These are phyloP conservation scores for Aaosphaeria arxii DNA, from an alignment of 2,329 filamentous ascomycete species.

Conservation along the genomic window DNA sequence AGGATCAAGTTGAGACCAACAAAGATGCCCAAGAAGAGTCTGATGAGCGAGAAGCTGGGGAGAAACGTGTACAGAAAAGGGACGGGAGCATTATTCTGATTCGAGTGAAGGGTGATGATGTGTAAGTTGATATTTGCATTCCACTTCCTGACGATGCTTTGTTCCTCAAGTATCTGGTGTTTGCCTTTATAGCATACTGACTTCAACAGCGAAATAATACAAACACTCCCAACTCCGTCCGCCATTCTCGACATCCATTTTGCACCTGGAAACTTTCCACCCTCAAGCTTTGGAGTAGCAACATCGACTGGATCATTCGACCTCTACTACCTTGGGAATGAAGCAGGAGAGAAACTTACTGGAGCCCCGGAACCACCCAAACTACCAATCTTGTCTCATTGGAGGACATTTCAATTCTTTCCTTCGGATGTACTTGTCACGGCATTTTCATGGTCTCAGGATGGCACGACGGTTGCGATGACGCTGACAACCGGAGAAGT, in stretches of 20 bases:
- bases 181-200: neutral
- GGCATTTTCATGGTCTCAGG: slow-evolving; percentile 71
- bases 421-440: slow-evolving; percentile 63
- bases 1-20: slow-evolving; percentile 1
- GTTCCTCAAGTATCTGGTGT: neutral
- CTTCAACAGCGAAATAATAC: slow-evolving; percentile 41
- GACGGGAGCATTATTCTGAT: slow-evolving; percentile 74
- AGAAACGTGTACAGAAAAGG: slow-evolving; percentile 56
- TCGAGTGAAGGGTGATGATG: slow-evolving; percentile 47
- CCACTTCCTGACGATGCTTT: no score
- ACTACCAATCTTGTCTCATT: slow-evolving; percentile 26
- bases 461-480: slow-evolving; percentile 57
- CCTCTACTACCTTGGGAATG: slow-evolving; percentile 54
- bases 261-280: slow-evolving; percentile 45
- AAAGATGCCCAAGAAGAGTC: neutral
- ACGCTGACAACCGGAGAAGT: slow-evolving; percentile 70
- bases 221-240: slow-evolving; percentile 62
- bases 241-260: slow-evolving; percentile 88
- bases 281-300: slow-evolving; percentile 65
- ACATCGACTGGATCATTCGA: slow-evolving; percentile 72
- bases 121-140: slow-evolving; percentile 50
- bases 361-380: neutral
- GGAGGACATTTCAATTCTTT: slow-evolving; percentile 49
- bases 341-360: neutral
- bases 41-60: neutral